phyloP scores from a whole-genome alignment of 2,329 filamentous ascomycete genomes.

The Phialemonium atrogriseum region DNA sequence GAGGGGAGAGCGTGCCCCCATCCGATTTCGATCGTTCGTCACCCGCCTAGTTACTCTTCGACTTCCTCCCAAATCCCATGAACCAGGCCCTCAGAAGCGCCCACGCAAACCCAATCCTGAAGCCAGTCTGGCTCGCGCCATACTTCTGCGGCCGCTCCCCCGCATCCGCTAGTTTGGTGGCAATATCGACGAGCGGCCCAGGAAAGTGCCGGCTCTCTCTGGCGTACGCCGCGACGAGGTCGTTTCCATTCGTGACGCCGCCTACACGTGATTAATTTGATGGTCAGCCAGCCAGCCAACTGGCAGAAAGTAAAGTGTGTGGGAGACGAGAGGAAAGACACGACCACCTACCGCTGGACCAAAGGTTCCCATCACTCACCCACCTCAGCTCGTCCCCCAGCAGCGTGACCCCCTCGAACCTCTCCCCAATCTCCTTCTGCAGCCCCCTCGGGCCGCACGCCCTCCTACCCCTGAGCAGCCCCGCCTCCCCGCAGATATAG shows the following conservation, averaged over 20 bases:
- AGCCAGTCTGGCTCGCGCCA: conserved; percentile 22
- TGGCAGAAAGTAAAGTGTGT: neutral
- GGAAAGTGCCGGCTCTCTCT: conserved; percentile 34
- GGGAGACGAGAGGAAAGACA: conserved; percentile 1
- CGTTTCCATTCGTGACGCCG: conserved; percentile 49
- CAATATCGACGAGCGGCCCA: conserved; percentile 32
- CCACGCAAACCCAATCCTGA: conserved; percentile 26
- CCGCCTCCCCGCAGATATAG: conserved; percentile 38
- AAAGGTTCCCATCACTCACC: conserved; percentile 44
- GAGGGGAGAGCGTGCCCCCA: too few relatives aligned
- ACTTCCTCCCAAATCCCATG: conserved; percentile 12
- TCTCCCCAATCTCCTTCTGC: conserved; percentile 28
- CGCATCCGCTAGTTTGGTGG: conserved; percentile 34
- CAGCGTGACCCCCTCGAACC: conserved; percentile 30
- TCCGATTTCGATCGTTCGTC: too few relatives aligned
- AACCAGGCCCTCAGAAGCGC: conserved; percentile 27
- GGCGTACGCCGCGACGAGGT: conserved; percentile 44
- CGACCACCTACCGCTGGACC: conserved; percentile 45
- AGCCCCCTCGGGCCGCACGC: conserved; percentile 38
- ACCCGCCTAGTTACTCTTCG: neutral
- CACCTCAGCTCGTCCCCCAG: conserved; percentile 39
- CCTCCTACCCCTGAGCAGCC: conserved; percentile 34
- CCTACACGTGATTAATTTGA: conserved; percentile 23
- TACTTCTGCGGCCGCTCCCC: conserved; percentile 40
- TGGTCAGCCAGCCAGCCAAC: neutral